Base-by-base conservation (phyloP, 2,329 filamentous ascomycete genomes). In the Rasamsonia emersonii region DNA sequence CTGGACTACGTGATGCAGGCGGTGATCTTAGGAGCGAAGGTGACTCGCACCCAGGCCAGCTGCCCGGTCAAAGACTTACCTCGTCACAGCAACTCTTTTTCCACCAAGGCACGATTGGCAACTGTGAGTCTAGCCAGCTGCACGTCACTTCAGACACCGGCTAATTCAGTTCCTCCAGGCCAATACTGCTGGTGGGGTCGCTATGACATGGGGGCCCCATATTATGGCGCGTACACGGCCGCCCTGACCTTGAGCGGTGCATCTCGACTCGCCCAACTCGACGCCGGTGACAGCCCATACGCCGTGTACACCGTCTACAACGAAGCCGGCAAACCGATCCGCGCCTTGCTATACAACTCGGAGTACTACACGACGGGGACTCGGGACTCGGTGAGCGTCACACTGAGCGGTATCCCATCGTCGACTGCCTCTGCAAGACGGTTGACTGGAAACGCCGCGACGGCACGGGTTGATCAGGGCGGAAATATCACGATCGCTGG, bases 171-270 rank as follows among this genome's bases (percentile, higher is more conserved):
- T 11, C 9, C 8, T 2, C 9, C 9, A 58, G 53, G 52, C 38
- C 59, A 63, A 39, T 69, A 69, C 43, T 66, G 63, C 46, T 68
- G 61, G 54, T 68, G 61, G 58, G 64, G 62, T 3, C 51, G 61
- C 3, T 67, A 69, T 41, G 57, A 49, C 24, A 70, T 70, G 56
- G 67, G 67, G 0, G 58, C 65, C 0, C 67, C 70, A 0, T 73
- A 71, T 43, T 71, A 68, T 35, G 69, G 69, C 3, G 69, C 68
- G 1, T 67, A 65, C 28, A 62, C 62, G 3, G 67, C 67, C 1
- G 58, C 62, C 2, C 59, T 64, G n/a, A 49, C 66, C 1, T 45
- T 71, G 17, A 63, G 65, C 2, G 54, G 58, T 1, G 65, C 61
- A 0, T 47, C 56, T n/a, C 46, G 61, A 25, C 50, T 73, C 28